Base-by-base conservation (phyloP, 768 basidiomycete genomes). In the Leccinum disarticulatum region DNA sequence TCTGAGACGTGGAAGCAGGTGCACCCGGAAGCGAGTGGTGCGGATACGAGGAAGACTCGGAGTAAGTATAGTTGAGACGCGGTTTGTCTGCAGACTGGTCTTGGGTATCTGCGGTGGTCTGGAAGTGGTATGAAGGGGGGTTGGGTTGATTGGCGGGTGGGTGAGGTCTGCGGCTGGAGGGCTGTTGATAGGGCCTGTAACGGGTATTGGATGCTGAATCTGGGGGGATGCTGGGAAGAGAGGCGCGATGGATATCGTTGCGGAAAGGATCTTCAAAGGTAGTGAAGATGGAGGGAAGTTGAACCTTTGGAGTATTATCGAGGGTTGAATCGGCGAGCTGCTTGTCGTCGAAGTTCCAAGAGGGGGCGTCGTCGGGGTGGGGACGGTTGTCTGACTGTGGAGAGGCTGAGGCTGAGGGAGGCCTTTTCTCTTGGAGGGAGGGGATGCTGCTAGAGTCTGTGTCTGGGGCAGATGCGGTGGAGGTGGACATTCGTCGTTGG, bases 401-500 rank as follows among this genome's bases (percentile, higher is more conserved):
- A 48, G 67, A 74, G 19, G 59, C 60, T 3, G 83, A 83, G 52
- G 87, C 84, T 1, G 86, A 84, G 31, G 80, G 70, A 4, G 79
- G 73, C 59, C 83, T 85, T 69, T 77, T 90, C 66, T 88, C 87
- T 9, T 76, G 78, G 54, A 82, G 77, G 48, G 86, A 86, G 62
- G 82, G 77, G 60, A 80, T 75, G 70, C 78, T 82, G 76, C 79
- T 81, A 2, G 69, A 38, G 74, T 91, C 88, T 3, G 74, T 78
- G 76, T 88, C 88, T 41, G 86, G 80, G 15, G 81, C 79, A 15
- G 89, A 90, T 59, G 84, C 80, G 54, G 85, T 86, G 63, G 87
- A 89, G 71, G 82, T 81, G 74, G 90, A 91, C 90, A 92, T 91
- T 69, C 89, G 87, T 69, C 89, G 81, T 58, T 63, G 63, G 60